Conservation (phyloP, 106 monocot genomes). For the Hemerocallis citrina region DNA sequence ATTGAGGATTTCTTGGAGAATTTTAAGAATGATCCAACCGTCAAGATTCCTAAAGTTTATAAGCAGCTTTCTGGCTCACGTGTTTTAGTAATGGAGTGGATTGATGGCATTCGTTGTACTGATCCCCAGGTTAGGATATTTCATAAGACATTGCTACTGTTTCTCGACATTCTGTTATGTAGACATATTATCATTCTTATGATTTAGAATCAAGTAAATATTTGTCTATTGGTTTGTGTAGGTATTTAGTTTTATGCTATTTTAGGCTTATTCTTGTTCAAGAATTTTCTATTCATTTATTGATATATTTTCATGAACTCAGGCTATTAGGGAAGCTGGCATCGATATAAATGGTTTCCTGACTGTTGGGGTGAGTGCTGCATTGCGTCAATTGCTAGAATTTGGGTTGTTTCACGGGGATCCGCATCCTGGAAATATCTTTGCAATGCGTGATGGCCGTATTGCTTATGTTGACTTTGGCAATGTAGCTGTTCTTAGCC, state of each 20-base stretch:
- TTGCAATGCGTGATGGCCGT: constrained; percentile 93
- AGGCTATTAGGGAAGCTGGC: constrained; percentile 91
- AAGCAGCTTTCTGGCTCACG: constrained; percentile 71
- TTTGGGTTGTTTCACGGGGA: constrained; percentile 96
- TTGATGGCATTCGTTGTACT: constrained; percentile 94
- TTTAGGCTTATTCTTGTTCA: neutral
- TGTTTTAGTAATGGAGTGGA: constrained; percentile 98
- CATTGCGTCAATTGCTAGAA: constrained; percentile 88
- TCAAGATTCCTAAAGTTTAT: constrained; percentile 90
- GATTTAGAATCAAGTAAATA: neutral
- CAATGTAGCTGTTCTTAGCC: constrained; percentile 96
- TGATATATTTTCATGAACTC: constrained; percentile 3
- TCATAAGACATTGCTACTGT: no score
- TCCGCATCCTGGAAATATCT: constrained; percentile 97
- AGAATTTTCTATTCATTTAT: neutral
- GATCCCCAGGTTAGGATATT: constrained; percentile 64
- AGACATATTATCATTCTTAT: neutral
- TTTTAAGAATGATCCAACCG: constrained; percentile 86
- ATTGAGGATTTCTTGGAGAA: constrained; percentile 90
- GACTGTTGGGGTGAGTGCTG: constrained; percentile 96
- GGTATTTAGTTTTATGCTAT: neutral
- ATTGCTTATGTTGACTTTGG: constrained; percentile 99
- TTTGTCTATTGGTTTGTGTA: neutral
- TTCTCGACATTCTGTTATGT: neutral
- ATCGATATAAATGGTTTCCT: constrained; percentile 89